These are phyloP conservation scores for Saccharomycopsis sp. DNA, from an alignment of 805 yeast species.

Conservation along the genomic window DNA sequence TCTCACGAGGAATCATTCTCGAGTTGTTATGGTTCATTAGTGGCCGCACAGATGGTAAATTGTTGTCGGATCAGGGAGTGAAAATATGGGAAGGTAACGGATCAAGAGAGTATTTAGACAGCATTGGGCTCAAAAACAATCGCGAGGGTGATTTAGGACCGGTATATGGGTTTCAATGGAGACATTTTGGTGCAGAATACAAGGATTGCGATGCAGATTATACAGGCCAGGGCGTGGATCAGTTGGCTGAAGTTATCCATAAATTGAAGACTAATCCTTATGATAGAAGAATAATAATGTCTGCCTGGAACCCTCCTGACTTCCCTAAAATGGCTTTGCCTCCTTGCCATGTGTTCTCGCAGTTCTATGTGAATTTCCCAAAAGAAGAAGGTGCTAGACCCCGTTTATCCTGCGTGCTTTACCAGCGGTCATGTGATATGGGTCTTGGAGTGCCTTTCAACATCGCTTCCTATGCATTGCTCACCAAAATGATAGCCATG, in stretches of 20 bases:
- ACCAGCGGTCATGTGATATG: constrained; percentile 99
- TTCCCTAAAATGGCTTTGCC: constrained; percentile 93
- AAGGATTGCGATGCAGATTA: constrained; percentile 82
- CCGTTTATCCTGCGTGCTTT: constrained; percentile 76
- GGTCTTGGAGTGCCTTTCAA: constrained; percentile 99
- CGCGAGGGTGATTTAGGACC: constrained; percentile 96
- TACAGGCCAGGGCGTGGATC: constrained; percentile 84
- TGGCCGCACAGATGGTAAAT: constrained; percentile 85
- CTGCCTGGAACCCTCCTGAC: constrained; percentile 99
- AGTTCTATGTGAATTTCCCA: constrained; percentile 90
- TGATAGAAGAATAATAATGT: constrained; percentile 87
- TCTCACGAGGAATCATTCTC: constrained; percentile 79
- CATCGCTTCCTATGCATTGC: constrained; percentile 90
- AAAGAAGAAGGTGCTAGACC: constrained; percentile 44
- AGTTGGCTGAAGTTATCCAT: constrained; percentile 69
- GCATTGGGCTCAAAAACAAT: constrained; percentile 70
- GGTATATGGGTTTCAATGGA: constrained; percentile 98
- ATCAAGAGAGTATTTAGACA: constrained; percentile 82
- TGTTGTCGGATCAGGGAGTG: constrained; percentile 76
- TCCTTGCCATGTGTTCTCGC: constrained; percentile 96
- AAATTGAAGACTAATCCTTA: constrained; percentile 84
- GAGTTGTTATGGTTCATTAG: constrained; percentile 90
- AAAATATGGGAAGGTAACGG: constrained; percentile 99
- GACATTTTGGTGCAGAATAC: constrained; percentile 96
- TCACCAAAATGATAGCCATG: constrained; percentile 92